phyloP scores from a whole-genome alignment of 257 asterid genomes.

The Anisodus acutangulus region DNA sequence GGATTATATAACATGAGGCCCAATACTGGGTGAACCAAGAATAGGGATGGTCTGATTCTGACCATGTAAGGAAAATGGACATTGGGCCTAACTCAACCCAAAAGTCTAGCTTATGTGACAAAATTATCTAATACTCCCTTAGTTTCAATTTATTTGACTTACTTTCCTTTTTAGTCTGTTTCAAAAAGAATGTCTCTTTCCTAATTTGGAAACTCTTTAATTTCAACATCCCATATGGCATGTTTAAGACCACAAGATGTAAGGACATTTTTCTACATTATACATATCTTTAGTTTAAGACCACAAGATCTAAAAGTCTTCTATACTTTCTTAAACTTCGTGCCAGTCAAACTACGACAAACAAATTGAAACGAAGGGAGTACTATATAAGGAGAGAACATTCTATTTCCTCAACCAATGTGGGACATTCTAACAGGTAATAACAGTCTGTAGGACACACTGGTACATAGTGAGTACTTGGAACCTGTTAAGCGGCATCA shows the following conservation, averaged over 20 bases:
- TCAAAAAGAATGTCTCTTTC: too few species aligned
- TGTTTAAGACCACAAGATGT: too few species aligned
- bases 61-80: conserved; percentile 3
- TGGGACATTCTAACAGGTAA: background rate
- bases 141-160: too few species aligned
- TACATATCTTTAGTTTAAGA: too few species aligned
- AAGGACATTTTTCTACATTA: too few species aligned
- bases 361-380: too few species aligned
- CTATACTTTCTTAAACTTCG: too few species aligned
- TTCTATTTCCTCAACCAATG: background rate
- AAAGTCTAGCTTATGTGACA: background rate
- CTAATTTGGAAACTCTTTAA: too few species aligned
- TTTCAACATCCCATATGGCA: too few species aligned
- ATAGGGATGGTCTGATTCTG: background rate
- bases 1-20: background rate
- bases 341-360: too few species aligned
- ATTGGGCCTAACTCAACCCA: background rate
- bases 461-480: background rate
- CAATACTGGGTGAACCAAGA: conserved; percentile 16
- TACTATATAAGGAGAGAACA: background rate
- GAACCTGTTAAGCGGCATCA: background rate
- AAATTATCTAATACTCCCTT: background rate
- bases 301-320: too few species aligned
- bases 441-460: background rate
- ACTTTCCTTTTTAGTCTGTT: too few species aligned